Evolutionary conservation across 129 eudicot genomes (phyloP).

Genomic region (Helianthus annuus): DNA sequence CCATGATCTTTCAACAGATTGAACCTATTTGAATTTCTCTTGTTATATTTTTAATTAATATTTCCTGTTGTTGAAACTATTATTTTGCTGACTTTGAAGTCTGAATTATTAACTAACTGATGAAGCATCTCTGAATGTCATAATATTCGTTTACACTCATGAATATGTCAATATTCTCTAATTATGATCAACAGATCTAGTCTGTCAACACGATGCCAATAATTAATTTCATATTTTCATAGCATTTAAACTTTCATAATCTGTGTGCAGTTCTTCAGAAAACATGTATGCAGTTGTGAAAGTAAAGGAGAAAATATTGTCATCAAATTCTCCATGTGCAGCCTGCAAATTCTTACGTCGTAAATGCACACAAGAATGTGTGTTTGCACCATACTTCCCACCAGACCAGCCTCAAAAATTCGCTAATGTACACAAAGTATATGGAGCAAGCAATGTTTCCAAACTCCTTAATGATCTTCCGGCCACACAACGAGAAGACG

Average conservation of each 20-base stretch:
- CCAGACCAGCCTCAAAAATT: constrained; percentile 83
- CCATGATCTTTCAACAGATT: too few relatives aligned
- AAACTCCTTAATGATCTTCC: constrained; percentile 66
- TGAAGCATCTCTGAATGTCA: not conserved
- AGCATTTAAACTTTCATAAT: constrained; percentile 1
- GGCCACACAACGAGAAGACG: constrained; percentile 71
- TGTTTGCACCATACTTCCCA: constrained; percentile 83
- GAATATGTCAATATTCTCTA: constrained; percentile 19
- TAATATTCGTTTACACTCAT: constrained; percentile 23
- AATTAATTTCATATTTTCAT: not conserved
- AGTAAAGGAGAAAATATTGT: constrained; percentile 40
- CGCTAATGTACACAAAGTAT: constrained; percentile 80
- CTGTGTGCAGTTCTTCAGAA: constrained; percentile 28
- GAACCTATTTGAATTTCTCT: too few relatives aligned
- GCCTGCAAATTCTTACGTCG: constrained; percentile 79
- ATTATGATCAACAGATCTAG: constrained; percentile 19
- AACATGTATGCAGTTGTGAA: constrained; percentile 34
- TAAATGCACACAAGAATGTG: constrained; percentile 83
- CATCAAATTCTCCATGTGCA: constrained; percentile 82
- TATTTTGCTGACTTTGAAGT: not conserved
- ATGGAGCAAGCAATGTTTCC: constrained; percentile 85
- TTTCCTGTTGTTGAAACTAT: too few relatives aligned
- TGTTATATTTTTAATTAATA: too few relatives aligned
- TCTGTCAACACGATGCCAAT: constrained; percentile 32
- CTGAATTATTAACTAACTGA: not conserved